These are phyloP conservation scores for Trichoderma asperelloides DNA, from an alignment of 495 filamentous ascomycete genomes.

Conservation along the genomic window DNA sequence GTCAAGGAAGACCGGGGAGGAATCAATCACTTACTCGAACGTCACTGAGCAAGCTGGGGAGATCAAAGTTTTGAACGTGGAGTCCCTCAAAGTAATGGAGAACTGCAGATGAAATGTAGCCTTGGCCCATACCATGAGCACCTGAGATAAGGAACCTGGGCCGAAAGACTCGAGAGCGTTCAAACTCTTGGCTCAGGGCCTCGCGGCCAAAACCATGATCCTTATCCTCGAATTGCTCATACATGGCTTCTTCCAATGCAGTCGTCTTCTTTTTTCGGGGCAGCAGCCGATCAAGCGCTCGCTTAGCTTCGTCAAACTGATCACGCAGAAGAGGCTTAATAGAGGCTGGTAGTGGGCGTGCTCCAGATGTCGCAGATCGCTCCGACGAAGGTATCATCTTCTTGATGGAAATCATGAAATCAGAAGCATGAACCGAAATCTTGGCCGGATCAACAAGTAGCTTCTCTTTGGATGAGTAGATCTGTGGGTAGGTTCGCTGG, in stretches of 20 bases:
- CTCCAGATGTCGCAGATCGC: slow-evolving; percentile 71
- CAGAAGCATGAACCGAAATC: slow-evolving; percentile 77
- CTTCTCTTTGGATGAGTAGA: slow-evolving; percentile 86
- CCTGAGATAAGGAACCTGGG: slow-evolving; percentile 78
- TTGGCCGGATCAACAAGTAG: slow-evolving; percentile 76
- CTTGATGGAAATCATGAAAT: slow-evolving; percentile 94
- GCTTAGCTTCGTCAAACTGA: slow-evolving; percentile 57
- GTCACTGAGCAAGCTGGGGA: slow-evolving; percentile 63
- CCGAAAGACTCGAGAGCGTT: slow-evolving; percentile 78
- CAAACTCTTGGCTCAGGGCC: slow-evolving; percentile 81
- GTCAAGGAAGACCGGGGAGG: slow-evolving; percentile 17
- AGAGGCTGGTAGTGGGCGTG: slow-evolving; percentile 62
- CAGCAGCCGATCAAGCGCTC: slow-evolving; percentile 63
- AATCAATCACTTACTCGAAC: slow-evolving; percentile 42
- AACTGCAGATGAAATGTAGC: slow-evolving; percentile 79
- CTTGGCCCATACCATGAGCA: slow-evolving; percentile 80
- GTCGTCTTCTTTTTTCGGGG: slow-evolving; percentile 78
- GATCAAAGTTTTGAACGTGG: slow-evolving; percentile 91
- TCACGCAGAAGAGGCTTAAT: slow-evolving; percentile 74
- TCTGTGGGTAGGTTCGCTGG: slow-evolving; percentile 89
- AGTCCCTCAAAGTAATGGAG: slow-evolving; percentile 86
- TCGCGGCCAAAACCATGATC: slow-evolving; percentile 76
- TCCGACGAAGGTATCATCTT: slow-evolving; percentile 94
- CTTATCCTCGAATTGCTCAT: slow-evolving; percentile 70
- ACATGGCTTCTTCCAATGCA: slow-evolving; percentile 88